A percentile compares a stretch with the other conserved stretches of the same genome.
Conservation (phyloP, 2,329 filamentous ascomycete species). For the Penicillium capsulatum region DNA sequence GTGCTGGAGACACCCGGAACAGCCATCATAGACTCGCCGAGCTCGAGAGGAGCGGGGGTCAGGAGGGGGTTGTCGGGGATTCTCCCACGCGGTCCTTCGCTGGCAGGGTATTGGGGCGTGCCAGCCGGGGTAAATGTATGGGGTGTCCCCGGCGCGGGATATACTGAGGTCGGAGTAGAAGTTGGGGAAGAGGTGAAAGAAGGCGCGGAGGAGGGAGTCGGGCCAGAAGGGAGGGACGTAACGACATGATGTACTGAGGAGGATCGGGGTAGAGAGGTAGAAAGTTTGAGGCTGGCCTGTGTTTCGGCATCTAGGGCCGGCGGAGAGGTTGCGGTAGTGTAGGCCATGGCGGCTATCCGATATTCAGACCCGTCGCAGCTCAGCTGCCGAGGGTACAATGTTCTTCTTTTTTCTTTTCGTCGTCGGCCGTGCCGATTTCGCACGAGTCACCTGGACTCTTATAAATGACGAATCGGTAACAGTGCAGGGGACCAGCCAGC, state of each 20-base stretch:
- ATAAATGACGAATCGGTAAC: conserved; percentile 31
- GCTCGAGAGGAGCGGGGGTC: conserved; percentile 57
- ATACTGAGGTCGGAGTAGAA: conserved; percentile 29
- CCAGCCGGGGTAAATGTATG: conserved; percentile 35
- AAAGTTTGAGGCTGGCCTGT: conserved; percentile 34
- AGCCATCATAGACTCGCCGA: conserved; percentile 66
- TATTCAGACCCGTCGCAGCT: conserved; percentile 27
- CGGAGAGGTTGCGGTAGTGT: conserved; percentile 34
- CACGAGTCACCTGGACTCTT: conserved; percentile 41
- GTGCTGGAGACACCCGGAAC: conserved; percentile 41
- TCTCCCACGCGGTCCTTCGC: conserved; percentile 33
- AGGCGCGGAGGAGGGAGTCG: conserved; percentile 26
- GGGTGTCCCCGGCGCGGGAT: conserved; percentile 25
- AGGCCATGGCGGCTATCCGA: conserved; percentile 35
- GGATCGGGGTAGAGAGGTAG: conserved; percentile 30
- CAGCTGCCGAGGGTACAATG: conserved; percentile 28
- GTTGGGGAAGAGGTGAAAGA: conserved; percentile 30
- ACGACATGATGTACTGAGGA: conserved; percentile 36
- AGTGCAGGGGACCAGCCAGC: conserved; percentile 27
- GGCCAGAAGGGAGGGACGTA: conserved; percentile 27
- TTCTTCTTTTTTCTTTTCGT: too few relatives aligned
- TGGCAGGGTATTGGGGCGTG: conserved; percentile 34
- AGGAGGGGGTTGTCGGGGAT: conserved; percentile 25
- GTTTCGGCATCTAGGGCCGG: conserved; percentile 37
- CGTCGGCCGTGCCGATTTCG: conserved; percentile 20